A percentile compares a stretch with the other conserved stretches of the same genome.
These are phyloP conservation scores for Fusarium begoniae DNA, from an alignment of 2,329 filamentous ascomycete species.

Conservation along the genomic window DNA sequence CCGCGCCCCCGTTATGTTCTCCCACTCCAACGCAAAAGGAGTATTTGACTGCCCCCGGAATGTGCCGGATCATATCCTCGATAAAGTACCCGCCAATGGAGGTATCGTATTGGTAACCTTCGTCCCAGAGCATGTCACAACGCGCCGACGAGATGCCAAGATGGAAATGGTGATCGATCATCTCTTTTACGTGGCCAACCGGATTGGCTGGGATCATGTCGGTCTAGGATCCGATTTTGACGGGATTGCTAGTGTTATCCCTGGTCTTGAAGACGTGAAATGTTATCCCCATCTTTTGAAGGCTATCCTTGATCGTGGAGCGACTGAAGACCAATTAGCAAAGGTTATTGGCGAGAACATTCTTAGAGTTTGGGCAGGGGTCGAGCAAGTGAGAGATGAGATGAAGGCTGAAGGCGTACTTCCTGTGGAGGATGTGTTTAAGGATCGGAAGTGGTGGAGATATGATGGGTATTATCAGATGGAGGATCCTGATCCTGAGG, in stretches of 20 bases:
- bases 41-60: not conserved
- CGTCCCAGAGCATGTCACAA: not conserved
- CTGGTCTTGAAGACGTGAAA: not conserved
- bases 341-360: not conserved
- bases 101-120: not conserved
- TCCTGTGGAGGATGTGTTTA: not conserved
- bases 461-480: constrained; percentile 19
- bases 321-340: not conserved
- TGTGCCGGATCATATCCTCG: not conserved
- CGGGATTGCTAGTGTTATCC: not conserved
- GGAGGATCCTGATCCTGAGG: constrained; percentile 12
- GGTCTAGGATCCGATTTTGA: constrained; percentile 3
- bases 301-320: not conserved
- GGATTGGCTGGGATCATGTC: not conserved
- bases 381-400: not conserved
- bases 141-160: not conserved
- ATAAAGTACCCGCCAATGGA: not conserved
- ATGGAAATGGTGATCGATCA: constrained; percentile 8
- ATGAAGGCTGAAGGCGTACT: not conserved
- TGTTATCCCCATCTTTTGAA: not conserved
- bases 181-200: not conserved
- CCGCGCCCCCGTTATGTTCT: not conserved
- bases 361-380: not conserved
- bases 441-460: constrained; percentile 11
- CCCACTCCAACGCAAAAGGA: not conserved